Percentiles rank a stretch among this genome's conserved stretches.
These are phyloP conservation scores for Ophiostoma fasciatum DNA, from an alignment of 2,329 filamentous ascomycete genomes.

Conservation along the genomic window DNA sequence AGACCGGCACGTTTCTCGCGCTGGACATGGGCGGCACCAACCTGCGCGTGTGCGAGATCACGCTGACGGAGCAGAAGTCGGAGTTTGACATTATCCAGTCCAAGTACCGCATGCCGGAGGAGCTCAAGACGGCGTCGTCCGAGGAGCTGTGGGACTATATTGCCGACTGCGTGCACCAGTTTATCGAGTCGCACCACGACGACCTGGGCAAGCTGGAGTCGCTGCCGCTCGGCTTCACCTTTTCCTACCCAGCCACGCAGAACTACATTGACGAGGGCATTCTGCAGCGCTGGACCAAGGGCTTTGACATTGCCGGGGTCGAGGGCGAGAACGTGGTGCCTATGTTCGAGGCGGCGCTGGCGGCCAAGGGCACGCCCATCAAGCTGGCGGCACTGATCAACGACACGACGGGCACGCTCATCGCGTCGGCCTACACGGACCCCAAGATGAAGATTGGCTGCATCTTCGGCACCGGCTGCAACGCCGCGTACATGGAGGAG, in stretches of 20 bases:
- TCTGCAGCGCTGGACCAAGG: constrained; percentile 93
- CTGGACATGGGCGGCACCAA: constrained; percentile 97
- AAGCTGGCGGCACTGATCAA: constrained; percentile 90
- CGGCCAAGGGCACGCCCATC: constrained; percentile 59
- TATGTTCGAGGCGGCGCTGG: constrained; percentile 67
- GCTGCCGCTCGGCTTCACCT: constrained; percentile 82
- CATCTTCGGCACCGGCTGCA: constrained; percentile 97
- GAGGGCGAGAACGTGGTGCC: constrained; percentile 85
- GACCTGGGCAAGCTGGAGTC: constrained; percentile 45
- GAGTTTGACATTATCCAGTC: constrained; percentile 92
- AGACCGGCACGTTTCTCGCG: constrained; percentile 76
- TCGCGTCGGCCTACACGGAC: constrained; percentile 96
- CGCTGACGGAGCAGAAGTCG: constrained; percentile 70
- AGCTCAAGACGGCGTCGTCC: constrained; percentile 70
- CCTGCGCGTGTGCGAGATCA: constrained; percentile 85
- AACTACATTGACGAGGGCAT: constrained; percentile 87
- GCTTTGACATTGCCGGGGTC: constrained; percentile 84
- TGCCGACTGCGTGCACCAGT: constrained; percentile 81
- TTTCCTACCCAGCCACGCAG: constrained; percentile 88
- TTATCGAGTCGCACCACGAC: constrained; percentile 73
- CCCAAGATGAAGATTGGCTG: constrained; percentile 84
- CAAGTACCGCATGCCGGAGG: constrained; percentile 89
- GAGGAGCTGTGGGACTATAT: constrained; percentile 93
- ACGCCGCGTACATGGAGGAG: constrained; percentile 95
- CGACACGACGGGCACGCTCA: constrained; percentile 92